Evolutionary conservation across 345 rosid species (phyloP).

Genomic region (Eucalyptus marginata): DNA sequence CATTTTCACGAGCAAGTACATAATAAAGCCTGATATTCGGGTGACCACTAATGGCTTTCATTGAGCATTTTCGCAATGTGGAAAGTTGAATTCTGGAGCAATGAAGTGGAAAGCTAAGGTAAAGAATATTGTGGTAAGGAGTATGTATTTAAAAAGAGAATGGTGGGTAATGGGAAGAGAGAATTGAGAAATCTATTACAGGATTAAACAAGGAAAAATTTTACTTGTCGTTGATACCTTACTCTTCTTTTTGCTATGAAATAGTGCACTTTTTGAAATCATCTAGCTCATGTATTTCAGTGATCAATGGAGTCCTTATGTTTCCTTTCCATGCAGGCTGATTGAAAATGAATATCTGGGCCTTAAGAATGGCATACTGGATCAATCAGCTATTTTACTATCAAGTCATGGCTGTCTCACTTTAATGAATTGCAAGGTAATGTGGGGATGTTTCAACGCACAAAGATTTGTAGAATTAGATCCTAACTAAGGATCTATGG

Average conservation of each 20-base stretch:
- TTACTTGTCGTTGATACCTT: neutral
- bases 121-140: neutral
- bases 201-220: neutral
- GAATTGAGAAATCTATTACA: neutral
- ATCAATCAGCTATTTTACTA: slow-evolving; percentile 90
- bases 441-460: neutral
- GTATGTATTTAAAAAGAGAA: neutral
- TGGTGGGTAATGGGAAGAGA: neutral
- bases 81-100: neutral
- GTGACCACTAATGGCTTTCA: neutral
- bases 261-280: neutral
- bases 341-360: slow-evolving; percentile 92
- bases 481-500: neutral
- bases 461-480: no score
- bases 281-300: neutral
- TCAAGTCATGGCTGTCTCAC: slow-evolving; percentile 76
- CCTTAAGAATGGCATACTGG: slow-evolving; percentile 86
- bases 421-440: slow-evolving; percentile 91
- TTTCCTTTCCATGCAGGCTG: slow-evolving; percentile 32
- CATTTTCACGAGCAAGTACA: neutral
- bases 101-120: neutral
- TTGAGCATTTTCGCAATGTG: neutral
- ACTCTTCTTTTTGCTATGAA: neutral
- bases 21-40: neutral
- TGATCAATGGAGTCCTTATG: neutral